phyloP scores from a whole-genome alignment of 1,284 basidiomycete species.

The Trichosporon ovoides region DNA sequence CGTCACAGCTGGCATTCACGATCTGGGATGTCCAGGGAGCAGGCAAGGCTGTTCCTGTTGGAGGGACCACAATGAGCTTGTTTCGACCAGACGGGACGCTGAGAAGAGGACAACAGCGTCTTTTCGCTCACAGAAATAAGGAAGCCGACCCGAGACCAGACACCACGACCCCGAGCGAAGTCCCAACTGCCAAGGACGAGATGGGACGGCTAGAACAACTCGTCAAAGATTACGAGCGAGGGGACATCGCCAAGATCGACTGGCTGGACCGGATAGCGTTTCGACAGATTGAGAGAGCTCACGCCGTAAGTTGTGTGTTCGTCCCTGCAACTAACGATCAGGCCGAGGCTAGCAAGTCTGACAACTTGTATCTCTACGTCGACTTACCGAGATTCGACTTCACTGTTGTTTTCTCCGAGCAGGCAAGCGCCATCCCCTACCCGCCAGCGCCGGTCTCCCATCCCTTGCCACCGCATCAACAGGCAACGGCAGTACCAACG shows the following conservation, averaged over 20 bases:
- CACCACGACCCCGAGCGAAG: slow-evolving; percentile 78
- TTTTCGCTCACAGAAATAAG: slow-evolving; percentile 73
- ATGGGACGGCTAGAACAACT: slow-evolving; percentile 94
- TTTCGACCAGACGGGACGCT: slow-evolving; percentile 93
- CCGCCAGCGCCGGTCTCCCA: slow-evolving; percentile 44
- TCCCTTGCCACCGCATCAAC: slow-evolving; percentile 41
- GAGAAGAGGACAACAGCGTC: slow-evolving; percentile 81
- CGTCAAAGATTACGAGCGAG: slow-evolving; percentile 92
- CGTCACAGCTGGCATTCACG: slow-evolving; percentile 84
- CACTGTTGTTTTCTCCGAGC: slow-evolving; percentile 92
- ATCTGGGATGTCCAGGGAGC: slow-evolving; percentile 89
- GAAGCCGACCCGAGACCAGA: slow-evolving; percentile 81
- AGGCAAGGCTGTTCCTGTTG: slow-evolving; percentile 67
- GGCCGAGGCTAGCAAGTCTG: slow-evolving; percentile 81
- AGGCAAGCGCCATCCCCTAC: slow-evolving; percentile 45
- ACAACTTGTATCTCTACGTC: slow-evolving; percentile 86
- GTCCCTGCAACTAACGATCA: slow-evolving; percentile 36
- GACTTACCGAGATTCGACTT: slow-evolving; percentile 97
- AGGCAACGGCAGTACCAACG: not conserved
- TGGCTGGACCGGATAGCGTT: slow-evolving; percentile 95
- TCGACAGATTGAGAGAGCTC: slow-evolving; percentile 86
- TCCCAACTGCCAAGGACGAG: slow-evolving; percentile 63
- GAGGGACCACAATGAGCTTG: slow-evolving; percentile 80
- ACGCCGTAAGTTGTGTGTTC: slow-evolving; percentile 58
- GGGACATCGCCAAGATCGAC: slow-evolving; percentile 86